Percentiles rank a stretch among this genome's conserved stretches.
phyloP scores from a whole-genome alignment of 768 basidiomycete genomes.

The Leccinum fibrillosum region DNA sequence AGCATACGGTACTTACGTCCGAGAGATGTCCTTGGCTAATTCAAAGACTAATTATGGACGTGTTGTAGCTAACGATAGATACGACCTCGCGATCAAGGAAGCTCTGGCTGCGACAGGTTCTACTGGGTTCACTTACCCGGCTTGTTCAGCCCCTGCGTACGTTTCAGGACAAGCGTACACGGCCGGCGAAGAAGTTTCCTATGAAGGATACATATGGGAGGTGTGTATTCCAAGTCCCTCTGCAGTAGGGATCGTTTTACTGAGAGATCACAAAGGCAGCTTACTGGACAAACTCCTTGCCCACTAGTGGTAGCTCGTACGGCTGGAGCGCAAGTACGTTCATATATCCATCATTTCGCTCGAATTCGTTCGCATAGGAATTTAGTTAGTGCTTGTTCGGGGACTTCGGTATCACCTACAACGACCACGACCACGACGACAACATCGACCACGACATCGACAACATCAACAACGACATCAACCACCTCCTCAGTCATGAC shows the following conservation, averaged over 20 bases:
- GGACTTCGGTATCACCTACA: slow-evolving; percentile 2
- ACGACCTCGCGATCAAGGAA: slow-evolving; percentile 59
- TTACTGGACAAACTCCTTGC: slow-evolving; percentile 50
- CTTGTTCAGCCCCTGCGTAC: slow-evolving; percentile 56
- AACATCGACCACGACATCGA: background rate
- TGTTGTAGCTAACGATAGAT: slow-evolving; percentile 51
- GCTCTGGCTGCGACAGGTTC: slow-evolving; percentile 58
- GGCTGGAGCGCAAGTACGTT: slow-evolving; percentile 63
- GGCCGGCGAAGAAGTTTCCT: slow-evolving; percentile 52
- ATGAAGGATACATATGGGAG: slow-evolving; percentile 64
- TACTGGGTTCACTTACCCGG: slow-evolving; percentile 64
- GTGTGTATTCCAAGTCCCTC: slow-evolving; percentile 27
- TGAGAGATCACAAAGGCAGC: slow-evolving; percentile 45
- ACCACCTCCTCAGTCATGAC: slow-evolving; percentile 15
- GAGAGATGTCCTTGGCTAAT: background rate
- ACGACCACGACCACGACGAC: background rate
- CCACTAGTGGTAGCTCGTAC: slow-evolving; percentile 45
- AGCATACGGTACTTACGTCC: slow-evolving; percentile 29
- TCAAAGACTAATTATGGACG: slow-evolving; percentile 6
- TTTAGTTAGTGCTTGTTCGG: slow-evolving; percentile 24
- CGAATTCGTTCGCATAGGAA: background rate
- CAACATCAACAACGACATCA: slow-evolving; percentile 3
- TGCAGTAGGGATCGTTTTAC: background rate
- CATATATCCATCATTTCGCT: slow-evolving; percentile 1
- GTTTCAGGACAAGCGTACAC: slow-evolving; percentile 47